Base-by-base conservation (phyloP, 768 basidiomycete genomes). In the Amanita pseudoporphyria region DNA sequence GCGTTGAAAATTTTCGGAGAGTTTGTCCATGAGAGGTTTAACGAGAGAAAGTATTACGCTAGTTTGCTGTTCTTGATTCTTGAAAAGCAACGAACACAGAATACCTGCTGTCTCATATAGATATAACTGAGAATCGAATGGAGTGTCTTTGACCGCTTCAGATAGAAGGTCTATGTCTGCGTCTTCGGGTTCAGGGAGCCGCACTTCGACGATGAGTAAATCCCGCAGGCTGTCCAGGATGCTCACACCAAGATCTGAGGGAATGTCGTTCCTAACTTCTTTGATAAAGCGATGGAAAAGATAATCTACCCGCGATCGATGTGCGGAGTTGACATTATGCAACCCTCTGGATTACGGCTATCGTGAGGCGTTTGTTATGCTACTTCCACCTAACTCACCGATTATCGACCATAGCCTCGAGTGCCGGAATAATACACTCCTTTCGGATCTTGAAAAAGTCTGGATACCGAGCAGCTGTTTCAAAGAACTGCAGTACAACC, bases 361-460 rank as follows among this genome's bases (percentile, higher is more conserved):
- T 13, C 6, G 36, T 26, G 32, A 26, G 35, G 12, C 2, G 36
- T 22, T 6, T 6, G n/a, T 7, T 19, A 16, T 21, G 10, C 22
- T 16, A 18, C 16, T 37, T 46, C 4, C 19, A 67, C 84, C 52
- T 10, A n/a, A 47, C 36, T 47, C 61, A 93, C 93, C 89, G 76
- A 52, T 65, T 51, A 58, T 87, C 90, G 22, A 98, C 76, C 76
- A 99, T 88, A 9, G 87, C 87, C 57, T 92, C 85, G 28, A 99
- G 69, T 1, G 89, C 79, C 1, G 90, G 88, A 57, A 89, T 72
- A 46, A 97, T 88, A 57, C 83, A 89, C 50, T 90, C 87, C 57
- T 84, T 88, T 54, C 91, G 82, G 19, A 93, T 82, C 64, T 88
- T 92, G 81, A 97, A 98, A 64, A 99, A 98, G 58, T 98, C 96